These are phyloP conservation scores for Platanus orientalis DNA, from an alignment of 164 flowering plant species.

Conservation along the genomic window DNA sequence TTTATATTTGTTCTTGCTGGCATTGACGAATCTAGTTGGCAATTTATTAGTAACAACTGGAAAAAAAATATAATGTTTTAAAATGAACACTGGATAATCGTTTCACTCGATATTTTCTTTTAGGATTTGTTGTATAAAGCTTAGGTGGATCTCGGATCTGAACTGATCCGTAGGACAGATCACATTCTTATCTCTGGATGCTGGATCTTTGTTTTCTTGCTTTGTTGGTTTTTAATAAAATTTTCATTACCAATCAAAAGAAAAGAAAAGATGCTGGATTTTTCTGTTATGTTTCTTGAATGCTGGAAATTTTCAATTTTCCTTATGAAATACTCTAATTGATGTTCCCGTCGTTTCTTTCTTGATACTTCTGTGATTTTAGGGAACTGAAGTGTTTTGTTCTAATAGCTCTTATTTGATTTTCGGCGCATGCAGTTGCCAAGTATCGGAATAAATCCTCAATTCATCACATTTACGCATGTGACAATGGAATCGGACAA, in stretches of 20 bases:
- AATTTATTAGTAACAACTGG: not conserved
- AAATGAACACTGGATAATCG: not conserved
- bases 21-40: not conserved
- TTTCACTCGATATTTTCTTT: not conserved
- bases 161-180: conserved; percentile 9
- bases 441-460: conserved; percentile 85
- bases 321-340: not conserved
- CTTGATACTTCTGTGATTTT: not conserved
- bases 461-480: conserved; percentile 92
- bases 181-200: not conserved
- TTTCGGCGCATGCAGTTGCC: conserved; percentile 65
- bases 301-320: not conserved
- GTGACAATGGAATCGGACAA: conserved; percentile 99
- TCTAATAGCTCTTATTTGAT: conserved; percentile 18
- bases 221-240: no score
- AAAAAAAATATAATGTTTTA: not conserved
- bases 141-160: conserved; percentile 4
- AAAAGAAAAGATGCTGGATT: no score
- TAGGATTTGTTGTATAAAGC: not conserved
- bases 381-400: not conserved
- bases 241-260: no score
- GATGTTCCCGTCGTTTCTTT: not conserved
- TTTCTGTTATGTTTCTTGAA: no score
- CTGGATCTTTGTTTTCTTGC: no score
- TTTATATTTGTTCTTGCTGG: not conserved